Conservation (phyloP, 2,329 filamentous ascomycete genomes). For the Chaetomium globosum region DNA sequence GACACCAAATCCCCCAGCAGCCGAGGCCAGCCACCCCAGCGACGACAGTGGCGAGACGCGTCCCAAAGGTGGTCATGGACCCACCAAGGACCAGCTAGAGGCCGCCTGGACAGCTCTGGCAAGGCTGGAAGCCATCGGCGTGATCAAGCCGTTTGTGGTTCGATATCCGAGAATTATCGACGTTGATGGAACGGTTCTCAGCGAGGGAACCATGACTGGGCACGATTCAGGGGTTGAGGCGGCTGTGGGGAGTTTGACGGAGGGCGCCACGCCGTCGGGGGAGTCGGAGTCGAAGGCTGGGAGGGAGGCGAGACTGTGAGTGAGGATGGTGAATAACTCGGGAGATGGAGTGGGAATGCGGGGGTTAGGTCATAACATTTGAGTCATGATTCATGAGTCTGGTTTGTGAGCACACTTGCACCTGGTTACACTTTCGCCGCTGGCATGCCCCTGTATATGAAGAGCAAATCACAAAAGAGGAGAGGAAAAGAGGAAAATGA, state of each 20-base stretch:
- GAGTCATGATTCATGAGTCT: no score
- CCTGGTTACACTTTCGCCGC: no score
- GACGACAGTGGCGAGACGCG: background rate
- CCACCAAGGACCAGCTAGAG: background rate
- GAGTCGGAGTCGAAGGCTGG: background rate
- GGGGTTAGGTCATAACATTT: no score
- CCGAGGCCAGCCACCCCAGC: background rate
- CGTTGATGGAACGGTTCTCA: background rate
- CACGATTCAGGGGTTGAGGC: background rate
- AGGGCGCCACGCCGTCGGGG: background rate
- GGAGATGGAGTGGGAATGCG: no score
- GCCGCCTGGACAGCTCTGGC: background rate
- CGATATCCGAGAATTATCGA: background rate
- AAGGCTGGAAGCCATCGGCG: background rate
- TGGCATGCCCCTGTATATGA: no score
- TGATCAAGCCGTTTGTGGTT: constrained; percentile 1
- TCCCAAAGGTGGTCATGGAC: background rate
- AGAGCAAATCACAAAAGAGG: no score
- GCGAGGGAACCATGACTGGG: background rate
- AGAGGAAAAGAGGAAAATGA: no score
- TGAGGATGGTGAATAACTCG: background rate
- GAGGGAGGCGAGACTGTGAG: background rate
- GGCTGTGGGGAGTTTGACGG: background rate
- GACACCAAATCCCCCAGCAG: background rate
- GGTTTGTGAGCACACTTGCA: no score